These are phyloP conservation scores for Ganoderma leucocontextum DNA, from an alignment of 1,284 basidiomycete species.

Conservation along the genomic window DNA sequence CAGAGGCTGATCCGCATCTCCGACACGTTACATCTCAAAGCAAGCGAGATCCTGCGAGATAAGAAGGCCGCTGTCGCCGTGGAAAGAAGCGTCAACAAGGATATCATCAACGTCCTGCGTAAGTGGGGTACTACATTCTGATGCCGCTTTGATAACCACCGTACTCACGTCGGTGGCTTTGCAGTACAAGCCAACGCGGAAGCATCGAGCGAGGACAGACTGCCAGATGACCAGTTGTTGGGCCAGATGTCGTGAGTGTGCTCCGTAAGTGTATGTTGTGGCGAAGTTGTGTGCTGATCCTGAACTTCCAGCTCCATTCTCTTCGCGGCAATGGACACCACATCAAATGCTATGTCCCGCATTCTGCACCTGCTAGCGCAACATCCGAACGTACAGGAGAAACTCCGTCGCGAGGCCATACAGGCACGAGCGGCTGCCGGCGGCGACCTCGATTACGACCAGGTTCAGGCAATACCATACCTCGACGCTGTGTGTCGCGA, in stretches of 20 bases:
- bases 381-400: conserved; percentile 18
- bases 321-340: conserved; percentile 40
- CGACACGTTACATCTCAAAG: conserved; percentile 48
- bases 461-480: conserved; percentile 43
- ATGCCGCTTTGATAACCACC: background rate
- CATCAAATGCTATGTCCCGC: conserved; percentile 38
- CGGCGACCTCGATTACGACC: conserved; percentile 35
- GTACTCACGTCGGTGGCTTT: background rate
- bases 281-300: background rate
- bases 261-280: background rate
- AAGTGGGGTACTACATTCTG: conserved; percentile 27
- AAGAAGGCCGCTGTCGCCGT: conserved; percentile 43
- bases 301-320: conserved; percentile 1
- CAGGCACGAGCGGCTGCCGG: conserved; percentile 26
- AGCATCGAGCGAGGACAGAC: conserved; percentile 33
- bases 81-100: conserved; percentile 41
- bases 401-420: conserved; percentile 34
- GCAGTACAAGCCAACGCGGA: conserved; percentile 37
- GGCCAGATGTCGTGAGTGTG: conserved; percentile 39
- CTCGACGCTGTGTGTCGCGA: conserved; percentile 45
- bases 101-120: conserved; percentile 54
- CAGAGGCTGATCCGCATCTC: conserved; percentile 46
- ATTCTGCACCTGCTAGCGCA: conserved; percentile 35
- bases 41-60: conserved; percentile 46
- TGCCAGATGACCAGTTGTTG: conserved; percentile 38